Evolutionary conservation across 2,329 filamentous ascomycete species (phyloP).

Genomic region (Aurifilum marmelostoma): DNA sequence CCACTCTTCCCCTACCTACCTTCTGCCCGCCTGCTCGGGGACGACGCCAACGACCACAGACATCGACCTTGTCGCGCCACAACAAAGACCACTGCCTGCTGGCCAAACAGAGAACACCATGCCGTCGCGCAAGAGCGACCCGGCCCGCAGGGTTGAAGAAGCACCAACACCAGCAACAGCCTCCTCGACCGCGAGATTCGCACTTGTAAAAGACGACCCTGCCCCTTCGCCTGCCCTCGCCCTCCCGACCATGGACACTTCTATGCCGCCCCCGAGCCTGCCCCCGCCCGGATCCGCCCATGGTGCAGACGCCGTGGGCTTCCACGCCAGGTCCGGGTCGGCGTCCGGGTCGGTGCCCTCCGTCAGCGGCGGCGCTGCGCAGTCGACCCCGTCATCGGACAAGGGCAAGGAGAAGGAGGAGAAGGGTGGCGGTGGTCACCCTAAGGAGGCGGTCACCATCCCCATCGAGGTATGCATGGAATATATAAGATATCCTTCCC

Average conservation of each 20-base stretch:
- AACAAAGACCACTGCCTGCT: background rate
- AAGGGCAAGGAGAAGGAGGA: constrained; percentile 42
- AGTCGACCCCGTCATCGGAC: constrained; percentile 26
- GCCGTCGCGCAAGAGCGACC: constrained; percentile 61
- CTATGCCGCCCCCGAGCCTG: constrained; percentile 29
- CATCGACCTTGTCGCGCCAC: background rate
- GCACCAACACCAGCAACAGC: constrained; percentile 27
- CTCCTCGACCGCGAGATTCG: constrained; percentile 49
- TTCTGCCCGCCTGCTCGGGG: background rate
- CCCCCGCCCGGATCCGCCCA: constrained; percentile 31
- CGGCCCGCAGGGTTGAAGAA: constrained; percentile 48
- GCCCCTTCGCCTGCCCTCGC: constrained; percentile 32
- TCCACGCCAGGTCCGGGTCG: constrained; percentile 35
- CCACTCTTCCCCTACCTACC: background rate
- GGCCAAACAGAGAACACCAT: constrained; percentile 41
- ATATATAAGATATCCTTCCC: background rate
- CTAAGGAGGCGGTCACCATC: constrained; percentile 51
- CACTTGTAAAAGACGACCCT: constrained; percentile 47
- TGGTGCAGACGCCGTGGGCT: constrained; percentile 23
- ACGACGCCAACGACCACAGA: background rate
- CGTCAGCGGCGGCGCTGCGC: constrained; percentile 23
- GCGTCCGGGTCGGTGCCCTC: constrained; percentile 29
- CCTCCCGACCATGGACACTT: constrained; percentile 32
- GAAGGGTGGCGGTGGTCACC: constrained; percentile 36
- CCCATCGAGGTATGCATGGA: constrained; percentile 55